A percentile compares a stretch with the other conserved stretches of the same genome.
Conservation (phyloP, 192 early-diverging fungal species). For the Rhizophagus sp. region DNA sequence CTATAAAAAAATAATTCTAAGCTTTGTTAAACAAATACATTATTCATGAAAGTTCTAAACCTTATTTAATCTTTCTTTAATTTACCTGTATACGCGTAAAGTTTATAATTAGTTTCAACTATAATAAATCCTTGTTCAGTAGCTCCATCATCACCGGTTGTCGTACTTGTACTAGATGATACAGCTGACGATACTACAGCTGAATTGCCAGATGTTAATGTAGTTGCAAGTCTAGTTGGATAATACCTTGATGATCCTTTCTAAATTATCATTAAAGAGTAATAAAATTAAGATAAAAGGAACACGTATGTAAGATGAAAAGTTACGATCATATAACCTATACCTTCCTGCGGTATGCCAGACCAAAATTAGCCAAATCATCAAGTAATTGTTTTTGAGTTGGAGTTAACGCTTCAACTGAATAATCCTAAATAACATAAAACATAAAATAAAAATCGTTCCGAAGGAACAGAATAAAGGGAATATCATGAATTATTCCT, state of each 20-base stretch:
- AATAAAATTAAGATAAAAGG: not conserved
- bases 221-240: constrained; percentile 88
- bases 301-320: not conserved
- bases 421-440: constrained; percentile 66
- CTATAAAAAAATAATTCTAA: constrained; percentile 33
- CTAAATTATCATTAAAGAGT: constrained; percentile 28
- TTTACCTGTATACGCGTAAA: constrained; percentile 93
- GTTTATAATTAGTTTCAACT: constrained; percentile 90
- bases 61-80: not conserved
- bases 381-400: constrained; percentile 84
- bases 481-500: too few relatives aligned
- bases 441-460: not conserved
- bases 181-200: constrained; percentile 43
- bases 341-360: constrained; percentile 86
- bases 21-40: not conserved
- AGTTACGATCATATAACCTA: not conserved
- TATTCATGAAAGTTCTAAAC: not conserved
- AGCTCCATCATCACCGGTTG: constrained; percentile 42
- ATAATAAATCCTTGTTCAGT: constrained; percentile 81
- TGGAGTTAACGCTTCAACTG: constrained; percentile 77
- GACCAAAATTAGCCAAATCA: constrained; percentile 86
- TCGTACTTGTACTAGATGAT: constrained; percentile 22
- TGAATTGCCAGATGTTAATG: constrained; percentile 79
- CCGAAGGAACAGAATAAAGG: too few relatives aligned
- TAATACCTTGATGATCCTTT: constrained; percentile 76